Percentiles rank a stretch among this genome's conserved stretches.
Conservation (phyloP, 1,284 basidiomycete species). For the Cryptococcus deneoformans region DNA sequence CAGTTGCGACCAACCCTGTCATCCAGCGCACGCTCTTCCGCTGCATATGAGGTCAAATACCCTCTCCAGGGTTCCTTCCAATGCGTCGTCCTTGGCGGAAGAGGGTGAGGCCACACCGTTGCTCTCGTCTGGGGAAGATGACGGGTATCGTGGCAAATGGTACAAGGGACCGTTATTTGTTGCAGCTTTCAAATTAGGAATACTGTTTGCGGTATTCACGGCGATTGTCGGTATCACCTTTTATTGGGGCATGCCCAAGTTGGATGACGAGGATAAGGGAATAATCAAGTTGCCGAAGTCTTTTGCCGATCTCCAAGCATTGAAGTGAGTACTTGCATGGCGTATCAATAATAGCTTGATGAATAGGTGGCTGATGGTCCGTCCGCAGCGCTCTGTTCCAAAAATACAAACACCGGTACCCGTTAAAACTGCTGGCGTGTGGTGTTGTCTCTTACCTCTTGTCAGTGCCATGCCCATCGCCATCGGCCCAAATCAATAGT, state of each 20-base stretch:
- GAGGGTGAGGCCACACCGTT: slow-evolving; percentile 13
- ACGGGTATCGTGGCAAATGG: slow-evolving; percentile 28
- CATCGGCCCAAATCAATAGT: slow-evolving; percentile 4
- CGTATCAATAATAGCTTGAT: neutral
- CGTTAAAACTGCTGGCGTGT: slow-evolving; percentile 73
- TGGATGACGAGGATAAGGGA: slow-evolving; percentile 67
- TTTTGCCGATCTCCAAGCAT: slow-evolving; percentile 73
- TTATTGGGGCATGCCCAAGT: slow-evolving; percentile 71
- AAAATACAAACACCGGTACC: slow-evolving; percentile 83
- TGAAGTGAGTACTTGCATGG: slow-evolving; percentile 57
- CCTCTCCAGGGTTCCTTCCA: slow-evolving; percentile 3
- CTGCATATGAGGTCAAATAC: slow-evolving; percentile 5
- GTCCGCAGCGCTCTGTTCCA: slow-evolving; percentile 61
- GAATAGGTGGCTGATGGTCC: neutral
- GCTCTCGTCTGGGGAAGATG: slow-evolving; percentile 5
- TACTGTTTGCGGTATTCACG: slow-evolving; percentile 69
- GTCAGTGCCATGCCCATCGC: slow-evolving; percentile 55
- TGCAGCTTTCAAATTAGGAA: slow-evolving; percentile 76
- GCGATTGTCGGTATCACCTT: slow-evolving; percentile 67
- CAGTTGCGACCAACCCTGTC: neutral
- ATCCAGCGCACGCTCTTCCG: neutral
- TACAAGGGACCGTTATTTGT: slow-evolving; percentile 61
- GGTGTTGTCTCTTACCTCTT: slow-evolving; percentile 89
- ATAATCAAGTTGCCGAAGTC: slow-evolving; percentile 75
- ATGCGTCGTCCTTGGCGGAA: slow-evolving; percentile 6